Conservation (phyloP, 352 stramenopile genomes). For the Peronospora farinosa region DNA sequence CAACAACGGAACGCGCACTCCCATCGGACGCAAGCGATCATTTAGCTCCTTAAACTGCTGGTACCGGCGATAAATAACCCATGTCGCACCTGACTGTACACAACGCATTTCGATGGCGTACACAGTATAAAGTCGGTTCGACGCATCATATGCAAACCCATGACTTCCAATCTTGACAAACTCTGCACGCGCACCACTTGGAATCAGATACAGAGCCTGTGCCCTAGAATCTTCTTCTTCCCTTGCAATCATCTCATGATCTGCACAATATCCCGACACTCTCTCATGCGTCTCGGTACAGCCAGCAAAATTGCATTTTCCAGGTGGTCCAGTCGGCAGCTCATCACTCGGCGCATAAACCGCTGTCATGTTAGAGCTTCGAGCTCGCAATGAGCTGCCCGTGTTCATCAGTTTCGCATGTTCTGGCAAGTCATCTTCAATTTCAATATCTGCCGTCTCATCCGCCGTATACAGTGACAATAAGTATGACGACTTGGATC, state of each 20-base stretch:
- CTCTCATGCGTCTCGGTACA: slow-evolving; percentile 63
- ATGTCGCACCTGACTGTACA: slow-evolving; percentile 60
- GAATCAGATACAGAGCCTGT: slow-evolving; percentile 77
- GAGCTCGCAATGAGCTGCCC: slow-evolving; percentile 19
- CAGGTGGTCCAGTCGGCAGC: slow-evolving; percentile 30
- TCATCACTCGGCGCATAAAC: slow-evolving; percentile 40
- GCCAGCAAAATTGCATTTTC: slow-evolving; percentile 43
- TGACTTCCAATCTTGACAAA: slow-evolving; percentile 75
- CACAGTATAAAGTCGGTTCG: slow-evolving; percentile 73
- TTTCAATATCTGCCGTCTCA: slow-evolving; percentile 76
- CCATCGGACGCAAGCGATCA: slow-evolving; percentile 51
- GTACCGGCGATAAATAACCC: slow-evolving; percentile 80
- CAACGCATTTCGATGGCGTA: slow-evolving; percentile 78
- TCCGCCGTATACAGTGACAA: slow-evolving; percentile 73
- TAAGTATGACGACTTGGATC: slow-evolving; percentile 59
- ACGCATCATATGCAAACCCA: slow-evolving; percentile 68
- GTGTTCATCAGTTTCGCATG: slow-evolving; percentile 5
- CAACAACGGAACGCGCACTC: slow-evolving; percentile 65
- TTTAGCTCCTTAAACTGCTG: slow-evolving; percentile 81
- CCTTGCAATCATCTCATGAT: slow-evolving; percentile 76
- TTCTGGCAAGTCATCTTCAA: slow-evolving; percentile 44
- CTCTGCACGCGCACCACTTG: slow-evolving; percentile 51
- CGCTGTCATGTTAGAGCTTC: slow-evolving; percentile 47
- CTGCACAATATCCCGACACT: slow-evolving; percentile 58
- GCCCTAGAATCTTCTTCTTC: slow-evolving; percentile 77